Conservation (phyloP, 2,329 filamentous ascomycete species). For the Clonostachys byssicola region DNA sequence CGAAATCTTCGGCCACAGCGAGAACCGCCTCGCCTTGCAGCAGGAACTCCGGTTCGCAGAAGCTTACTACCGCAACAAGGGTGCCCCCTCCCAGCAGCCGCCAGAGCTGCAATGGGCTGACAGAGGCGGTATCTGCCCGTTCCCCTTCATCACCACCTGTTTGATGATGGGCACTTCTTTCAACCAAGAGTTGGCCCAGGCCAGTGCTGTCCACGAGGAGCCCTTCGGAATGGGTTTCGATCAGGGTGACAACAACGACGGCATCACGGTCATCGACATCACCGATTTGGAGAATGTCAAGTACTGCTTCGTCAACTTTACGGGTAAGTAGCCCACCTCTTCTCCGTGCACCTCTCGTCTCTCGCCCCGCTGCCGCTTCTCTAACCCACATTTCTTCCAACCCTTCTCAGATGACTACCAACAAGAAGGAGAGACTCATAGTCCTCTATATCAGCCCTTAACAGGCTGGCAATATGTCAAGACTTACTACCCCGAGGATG, state of each 20-base stretch:
- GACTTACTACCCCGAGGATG: too few species aligned
- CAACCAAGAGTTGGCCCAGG: neutral
- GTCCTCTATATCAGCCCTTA: too few species aligned
- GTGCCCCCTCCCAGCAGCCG: neutral
- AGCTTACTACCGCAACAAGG: neutral
- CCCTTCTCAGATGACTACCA: too few species aligned
- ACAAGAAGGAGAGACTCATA: too few species aligned
- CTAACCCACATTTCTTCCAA: too few species aligned
- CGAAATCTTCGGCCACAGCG: slow-evolving; percentile 4
- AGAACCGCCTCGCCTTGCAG: slow-evolving; percentile 1
- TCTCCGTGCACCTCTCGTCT: too few species aligned
- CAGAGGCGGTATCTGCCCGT: neutral
- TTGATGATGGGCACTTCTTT: neutral
- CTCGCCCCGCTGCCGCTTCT: too few species aligned
- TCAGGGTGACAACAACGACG: neutral
- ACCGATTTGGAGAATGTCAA: slow-evolving; percentile 1
- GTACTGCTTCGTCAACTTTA: slow-evolving; percentile 2
- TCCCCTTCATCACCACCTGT: neutral
- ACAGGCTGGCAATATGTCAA: too few species aligned
- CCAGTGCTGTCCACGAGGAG: neutral
- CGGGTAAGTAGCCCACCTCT: neutral
- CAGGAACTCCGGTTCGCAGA: neutral
- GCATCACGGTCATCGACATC: slow-evolving; percentile 1
- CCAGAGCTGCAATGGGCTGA: neutral
- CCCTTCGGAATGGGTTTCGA: neutral